A percentile compares a stretch with the other conserved stretches of the same genome.
Evolutionary conservation across 192 early-diverging fungal species (phyloP).

Genomic region (Entomortierella beljakovae): DNA sequence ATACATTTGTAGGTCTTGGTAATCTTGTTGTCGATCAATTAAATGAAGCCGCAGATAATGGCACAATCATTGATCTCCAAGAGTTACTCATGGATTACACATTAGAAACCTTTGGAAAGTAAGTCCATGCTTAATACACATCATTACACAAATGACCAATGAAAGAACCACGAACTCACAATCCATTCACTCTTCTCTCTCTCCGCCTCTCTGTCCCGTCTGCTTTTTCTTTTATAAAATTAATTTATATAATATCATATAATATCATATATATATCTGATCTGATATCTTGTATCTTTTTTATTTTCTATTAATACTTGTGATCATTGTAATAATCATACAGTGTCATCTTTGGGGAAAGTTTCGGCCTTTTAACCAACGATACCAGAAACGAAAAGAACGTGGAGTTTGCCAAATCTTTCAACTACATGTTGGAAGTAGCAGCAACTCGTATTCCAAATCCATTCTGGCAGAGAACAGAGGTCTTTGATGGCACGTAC

Average conservation of each 20-base stretch:
- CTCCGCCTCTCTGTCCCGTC: not conserved
- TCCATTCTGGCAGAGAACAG: constrained; percentile 18
- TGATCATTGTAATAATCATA: not conserved
- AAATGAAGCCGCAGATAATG: constrained; percentile 12
- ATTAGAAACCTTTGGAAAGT: constrained; percentile 13
- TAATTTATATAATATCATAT: not conserved
- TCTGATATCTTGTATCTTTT: not conserved
- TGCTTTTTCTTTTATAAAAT: not conserved
- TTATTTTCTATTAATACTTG: not conserved
- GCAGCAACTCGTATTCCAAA: constrained; percentile 15
- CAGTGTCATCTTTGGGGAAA: constrained; percentile 10
- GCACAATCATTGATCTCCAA: constrained; percentile 46
- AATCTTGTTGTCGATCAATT: constrained; percentile 10
- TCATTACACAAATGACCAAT: no score
- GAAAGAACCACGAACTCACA: no score
- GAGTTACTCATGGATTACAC: constrained; percentile 54
- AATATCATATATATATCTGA: not conserved
- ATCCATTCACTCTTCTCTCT: no score
- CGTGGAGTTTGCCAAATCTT: constrained; percentile 55
- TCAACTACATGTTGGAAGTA: constrained; percentile 53
- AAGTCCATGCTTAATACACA: no score
- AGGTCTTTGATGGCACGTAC: constrained; percentile 1
- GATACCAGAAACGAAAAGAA: not conserved
- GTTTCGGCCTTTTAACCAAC: constrained; percentile 3
- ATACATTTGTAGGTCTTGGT: constrained; percentile 9